Conservation (phyloP, 169 alveolate genomes). For the Theileria equi region DNA sequence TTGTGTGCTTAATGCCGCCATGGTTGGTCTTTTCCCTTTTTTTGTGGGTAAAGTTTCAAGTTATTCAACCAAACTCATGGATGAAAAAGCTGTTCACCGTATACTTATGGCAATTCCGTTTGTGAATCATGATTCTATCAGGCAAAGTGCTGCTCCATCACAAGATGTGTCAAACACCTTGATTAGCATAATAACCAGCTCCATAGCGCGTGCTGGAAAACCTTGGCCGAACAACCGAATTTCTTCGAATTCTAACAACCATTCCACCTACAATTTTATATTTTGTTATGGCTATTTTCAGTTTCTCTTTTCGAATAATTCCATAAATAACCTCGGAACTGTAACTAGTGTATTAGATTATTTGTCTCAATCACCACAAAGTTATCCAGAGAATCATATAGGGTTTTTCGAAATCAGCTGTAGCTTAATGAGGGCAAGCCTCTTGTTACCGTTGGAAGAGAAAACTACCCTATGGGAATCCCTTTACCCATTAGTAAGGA, state of each 20-base stretch:
- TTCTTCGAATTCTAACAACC: slow-evolving; percentile 22
- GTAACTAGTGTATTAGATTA: not conserved
- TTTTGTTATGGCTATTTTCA: slow-evolving; percentile 32
- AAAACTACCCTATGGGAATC: not conserved
- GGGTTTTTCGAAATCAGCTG: slow-evolving; percentile 18
- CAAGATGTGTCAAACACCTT: slow-evolving; percentile 5
- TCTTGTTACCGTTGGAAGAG: not conserved
- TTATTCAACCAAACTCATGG: too few species aligned
- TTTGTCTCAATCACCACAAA: not conserved
- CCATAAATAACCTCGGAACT: too few species aligned
- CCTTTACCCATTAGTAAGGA: slow-evolving; percentile 8
- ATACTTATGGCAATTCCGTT: slow-evolving; percentile 17
- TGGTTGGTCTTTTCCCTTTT: too few species aligned
- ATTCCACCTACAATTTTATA: slow-evolving; percentile 40
- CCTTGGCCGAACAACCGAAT: slow-evolving; percentile 47
- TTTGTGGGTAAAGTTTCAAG: too few species aligned
- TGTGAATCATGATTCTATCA: slow-evolving; percentile 32
- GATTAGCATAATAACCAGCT: not conserved
- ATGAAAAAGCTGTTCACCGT: not conserved
- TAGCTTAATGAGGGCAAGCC: slow-evolving; percentile 7
- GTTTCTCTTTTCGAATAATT: too few species aligned
- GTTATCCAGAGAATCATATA: slow-evolving; percentile 22
- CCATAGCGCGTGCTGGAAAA: slow-evolving; percentile 28
- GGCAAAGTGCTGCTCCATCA: slow-evolving; percentile 29
- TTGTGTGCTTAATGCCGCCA: too few species aligned